phyloP scores from a whole-genome alignment of 2,329 filamentous ascomycete genomes.

The Massarina eburnea region DNA sequence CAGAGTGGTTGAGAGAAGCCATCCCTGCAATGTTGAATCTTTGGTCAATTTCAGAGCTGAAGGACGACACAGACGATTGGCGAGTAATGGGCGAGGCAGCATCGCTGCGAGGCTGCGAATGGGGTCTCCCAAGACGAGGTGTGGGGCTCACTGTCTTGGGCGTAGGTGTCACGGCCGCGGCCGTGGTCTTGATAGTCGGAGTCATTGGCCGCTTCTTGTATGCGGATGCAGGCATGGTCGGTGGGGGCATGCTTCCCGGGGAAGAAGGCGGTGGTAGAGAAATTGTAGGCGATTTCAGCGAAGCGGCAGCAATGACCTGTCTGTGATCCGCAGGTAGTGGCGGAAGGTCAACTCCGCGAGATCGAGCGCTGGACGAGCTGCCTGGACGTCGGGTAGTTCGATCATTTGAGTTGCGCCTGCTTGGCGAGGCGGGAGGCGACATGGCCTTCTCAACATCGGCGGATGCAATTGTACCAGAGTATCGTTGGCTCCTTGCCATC shows the following conservation, averaged over 20 bases:
- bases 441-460: slow-evolving; percentile 33
- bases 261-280: slow-evolving; percentile 38
- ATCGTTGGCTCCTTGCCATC: slow-evolving; percentile 51
- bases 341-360: slow-evolving; percentile 57
- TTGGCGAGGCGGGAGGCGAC: slow-evolving; percentile 40
- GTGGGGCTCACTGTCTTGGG: slow-evolving; percentile 57
- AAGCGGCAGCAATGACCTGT: slow-evolving; percentile 78
- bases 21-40: slow-evolving; percentile 72
- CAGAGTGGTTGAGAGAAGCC: slow-evolving; percentile 52
- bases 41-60: slow-evolving; percentile 88
- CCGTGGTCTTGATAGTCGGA: slow-evolving; percentile 45
- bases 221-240: slow-evolving; percentile 78
- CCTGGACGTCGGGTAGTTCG: slow-evolving; percentile 60
- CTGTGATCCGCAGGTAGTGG: slow-evolving; percentile 82
- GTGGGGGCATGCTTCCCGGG: slow-evolving; percentile 73
- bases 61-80: slow-evolving; percentile 89
- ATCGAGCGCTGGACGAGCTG: slow-evolving; percentile 70
- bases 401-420: slow-evolving; percentile 30
- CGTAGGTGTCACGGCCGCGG: slow-evolving; percentile 47
- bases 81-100: slow-evolving; percentile 59
- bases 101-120: slow-evolving; percentile 48
- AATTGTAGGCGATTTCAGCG: slow-evolving; percentile 51
- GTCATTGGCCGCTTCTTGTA: slow-evolving; percentile 53
- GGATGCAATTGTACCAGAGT: slow-evolving; percentile 28
- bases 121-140: slow-evolving; percentile 46